Conservation (phyloP, 345 rosid species). For the Pseudoturritis turrita region DNA sequence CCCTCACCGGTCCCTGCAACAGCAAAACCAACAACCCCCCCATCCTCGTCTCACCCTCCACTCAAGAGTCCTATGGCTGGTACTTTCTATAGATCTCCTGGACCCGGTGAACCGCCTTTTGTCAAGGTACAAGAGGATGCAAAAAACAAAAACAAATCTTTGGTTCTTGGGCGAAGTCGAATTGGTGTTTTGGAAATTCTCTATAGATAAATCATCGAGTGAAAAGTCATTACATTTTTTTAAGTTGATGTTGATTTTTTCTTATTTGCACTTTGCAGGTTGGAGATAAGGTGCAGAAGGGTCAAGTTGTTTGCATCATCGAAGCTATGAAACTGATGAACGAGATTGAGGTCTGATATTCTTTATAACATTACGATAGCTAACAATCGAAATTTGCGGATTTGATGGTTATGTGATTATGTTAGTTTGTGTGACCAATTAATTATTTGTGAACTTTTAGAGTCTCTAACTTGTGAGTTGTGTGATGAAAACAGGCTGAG, state of each 20-base stretch:
- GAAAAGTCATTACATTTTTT: not conserved
- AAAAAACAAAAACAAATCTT: not conserved
- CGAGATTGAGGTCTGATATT: conserved; percentile 74
- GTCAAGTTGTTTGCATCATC: conserved; percentile 86
- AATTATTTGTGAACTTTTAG: not conserved
- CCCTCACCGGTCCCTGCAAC: conserved; percentile 34
- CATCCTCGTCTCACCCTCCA: conserved; percentile 50
- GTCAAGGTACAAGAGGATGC: conserved; percentile 56
- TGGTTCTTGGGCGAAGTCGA: not conserved
- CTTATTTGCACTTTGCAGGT: conserved; percentile 40
- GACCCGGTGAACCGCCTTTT: conserved; percentile 88
- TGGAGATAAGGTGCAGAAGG: conserved; percentile 97
- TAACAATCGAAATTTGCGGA: not conserved
- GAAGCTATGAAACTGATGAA: conserved; percentile 99
- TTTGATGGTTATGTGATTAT: not conserved
- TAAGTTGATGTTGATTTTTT: not conserved
- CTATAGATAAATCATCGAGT: not conserved
- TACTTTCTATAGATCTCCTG: conserved; percentile 81
- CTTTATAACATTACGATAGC: not conserved
- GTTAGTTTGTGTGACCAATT: not conserved
- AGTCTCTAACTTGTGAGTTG: conserved; percentile 1
- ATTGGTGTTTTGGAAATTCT: not conserved
- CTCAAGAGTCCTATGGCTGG: conserved; percentile 97
- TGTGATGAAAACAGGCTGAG: conserved; percentile 60
- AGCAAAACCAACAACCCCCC: conserved; percentile 43